phyloP scores from a whole-genome alignment of 495 filamentous ascomycete species.

The Saxispiralis lemnorum region DNA sequence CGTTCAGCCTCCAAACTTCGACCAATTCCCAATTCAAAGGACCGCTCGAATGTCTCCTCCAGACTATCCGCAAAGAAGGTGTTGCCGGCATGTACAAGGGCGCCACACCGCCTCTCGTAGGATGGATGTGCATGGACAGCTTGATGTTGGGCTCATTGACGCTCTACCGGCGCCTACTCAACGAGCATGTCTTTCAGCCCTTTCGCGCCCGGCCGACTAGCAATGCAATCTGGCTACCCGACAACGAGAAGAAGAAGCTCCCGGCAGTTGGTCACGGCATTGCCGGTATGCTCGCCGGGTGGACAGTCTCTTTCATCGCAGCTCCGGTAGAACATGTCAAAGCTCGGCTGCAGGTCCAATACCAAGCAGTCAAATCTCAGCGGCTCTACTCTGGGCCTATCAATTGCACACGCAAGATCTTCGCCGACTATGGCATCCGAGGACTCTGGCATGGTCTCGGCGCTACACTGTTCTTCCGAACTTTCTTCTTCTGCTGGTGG shows the following conservation, averaged over 20 bases:
- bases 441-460: constrained; percentile 72
- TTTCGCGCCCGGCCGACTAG: constrained; percentile 5
- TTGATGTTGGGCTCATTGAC: constrained; percentile 87
- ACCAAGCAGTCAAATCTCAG: constrained; percentile 52
- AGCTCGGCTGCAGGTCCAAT: constrained; percentile 83
- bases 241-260: constrained; percentile 28
- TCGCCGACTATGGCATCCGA: constrained; percentile 45
- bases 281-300: constrained; percentile 72
- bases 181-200: constrained; percentile 55
- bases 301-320: constrained; percentile 79
- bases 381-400: constrained; percentile 71
- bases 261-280: constrained; percentile 68
- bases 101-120: constrained; percentile 73
- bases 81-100: constrained; percentile 72
- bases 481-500: constrained; percentile 98
- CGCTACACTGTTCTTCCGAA: constrained; percentile 74
- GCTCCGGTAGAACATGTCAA: constrained; percentile 94
- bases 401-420: constrained; percentile 58
- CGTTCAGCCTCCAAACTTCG: constrained; percentile 54
- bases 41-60: constrained; percentile 67
- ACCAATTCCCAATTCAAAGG: constrained; percentile 58
- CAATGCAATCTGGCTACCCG: constrained; percentile 6
- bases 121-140: constrained; percentile 98
- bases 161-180: constrained; percentile 66
- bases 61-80: constrained; percentile 67